A percentile compares a stretch with the other conserved stretches of the same genome.
Conservation (phyloP, 495 filamentous ascomycete species). For the Echria macrotheca region DNA sequence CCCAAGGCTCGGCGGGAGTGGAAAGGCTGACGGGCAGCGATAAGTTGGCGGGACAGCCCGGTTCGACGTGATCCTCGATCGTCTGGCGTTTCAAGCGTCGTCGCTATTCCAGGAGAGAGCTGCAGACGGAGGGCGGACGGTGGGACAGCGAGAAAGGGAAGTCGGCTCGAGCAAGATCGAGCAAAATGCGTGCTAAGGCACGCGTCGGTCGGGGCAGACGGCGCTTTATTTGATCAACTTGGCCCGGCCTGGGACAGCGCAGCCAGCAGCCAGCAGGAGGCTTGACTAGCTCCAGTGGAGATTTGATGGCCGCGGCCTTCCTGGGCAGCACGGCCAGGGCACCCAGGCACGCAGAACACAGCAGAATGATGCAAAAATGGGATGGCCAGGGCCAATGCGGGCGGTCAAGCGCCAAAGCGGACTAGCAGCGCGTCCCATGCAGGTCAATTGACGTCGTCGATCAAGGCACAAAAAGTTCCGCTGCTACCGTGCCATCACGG, state of each 20-base stretch:
- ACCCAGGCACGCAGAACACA: neutral
- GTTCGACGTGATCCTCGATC: neutral
- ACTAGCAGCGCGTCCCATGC: slow-evolving; percentile 4
- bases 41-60: slow-evolving; percentile 4
- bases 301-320: slow-evolving; percentile 17
- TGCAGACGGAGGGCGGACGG: neutral
- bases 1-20: slow-evolving; percentile 3
- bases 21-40: neutral
- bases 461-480: neutral
- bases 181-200: too few relatives aligned
- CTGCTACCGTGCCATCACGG: neutral
- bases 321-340: neutral
- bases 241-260: too few relatives aligned
- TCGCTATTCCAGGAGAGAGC: neutral
- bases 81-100: slow-evolving; percentile 11
- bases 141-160: neutral
- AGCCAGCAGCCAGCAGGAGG: too few relatives aligned
- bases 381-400: slow-evolving; percentile 4
- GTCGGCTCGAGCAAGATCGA: neutral
- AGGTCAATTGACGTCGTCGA: slow-evolving; percentile 10
- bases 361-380: slow-evolving; percentile 3
- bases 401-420: neutral
- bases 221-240: too few relatives aligned
- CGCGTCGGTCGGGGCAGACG: slow-evolving; percentile 1
- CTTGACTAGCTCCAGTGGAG: slow-evolving; percentile 18